A percentile compares a stretch with the other conserved stretches of the same genome.
Evolutionary conservation across 1,139 yeast genomes (phyloP).

Genomic region (Meyerozyma guilliermondii): DNA sequence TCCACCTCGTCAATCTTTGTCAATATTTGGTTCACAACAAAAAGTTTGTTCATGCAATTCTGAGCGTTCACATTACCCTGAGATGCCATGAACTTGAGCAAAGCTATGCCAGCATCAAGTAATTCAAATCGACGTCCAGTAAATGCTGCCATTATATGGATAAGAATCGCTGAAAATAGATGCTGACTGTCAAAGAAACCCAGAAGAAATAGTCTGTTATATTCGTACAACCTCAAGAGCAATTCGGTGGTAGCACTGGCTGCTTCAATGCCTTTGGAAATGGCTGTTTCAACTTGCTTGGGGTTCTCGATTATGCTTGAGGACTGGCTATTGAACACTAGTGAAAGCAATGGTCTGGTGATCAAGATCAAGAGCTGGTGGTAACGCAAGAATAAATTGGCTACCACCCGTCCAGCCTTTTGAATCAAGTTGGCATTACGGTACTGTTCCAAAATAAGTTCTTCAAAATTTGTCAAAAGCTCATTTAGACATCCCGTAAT

Average conservation of each 20-base stretch:
- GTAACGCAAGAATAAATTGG: slow-evolving; percentile 41
- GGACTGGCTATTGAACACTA: slow-evolving; percentile 32
- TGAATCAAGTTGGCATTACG: slow-evolving; percentile 16
- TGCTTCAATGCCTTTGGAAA: slow-evolving; percentile 34
- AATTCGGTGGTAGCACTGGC: slow-evolving; percentile 39
- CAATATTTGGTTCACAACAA: slow-evolving; percentile 15
- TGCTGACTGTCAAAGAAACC: slow-evolving; percentile 55
- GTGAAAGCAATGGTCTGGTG: slow-evolving; percentile 40
- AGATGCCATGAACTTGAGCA: slow-evolving; percentile 35
- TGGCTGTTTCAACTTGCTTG: slow-evolving; percentile 27
- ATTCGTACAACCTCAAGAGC: slow-evolving; percentile 28
- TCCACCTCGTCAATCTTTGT: slow-evolving; percentile 17
- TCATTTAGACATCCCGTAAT: slow-evolving; percentile 27
- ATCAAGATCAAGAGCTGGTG: slow-evolving; percentile 42
- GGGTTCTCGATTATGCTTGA: slow-evolving; percentile 21
- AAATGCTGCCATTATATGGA: slow-evolving; percentile 35
- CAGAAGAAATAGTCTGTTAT: slow-evolving; percentile 33
- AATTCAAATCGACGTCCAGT: slow-evolving; percentile 25
- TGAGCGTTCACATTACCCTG: slow-evolving; percentile 41
- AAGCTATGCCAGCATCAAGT: slow-evolving; percentile 28
- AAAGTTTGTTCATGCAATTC: slow-evolving; percentile 20
- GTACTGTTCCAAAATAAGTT: slow-evolving; percentile 23
- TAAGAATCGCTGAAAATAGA: slow-evolving; percentile 38
- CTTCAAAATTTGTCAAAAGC: slow-evolving; percentile 26
- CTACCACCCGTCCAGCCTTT: slow-evolving; percentile 23